These are phyloP conservation scores for Mycogone perniciosa DNA, from an alignment of 2,329 filamentous ascomycete genomes.

Conservation along the genomic window DNA sequence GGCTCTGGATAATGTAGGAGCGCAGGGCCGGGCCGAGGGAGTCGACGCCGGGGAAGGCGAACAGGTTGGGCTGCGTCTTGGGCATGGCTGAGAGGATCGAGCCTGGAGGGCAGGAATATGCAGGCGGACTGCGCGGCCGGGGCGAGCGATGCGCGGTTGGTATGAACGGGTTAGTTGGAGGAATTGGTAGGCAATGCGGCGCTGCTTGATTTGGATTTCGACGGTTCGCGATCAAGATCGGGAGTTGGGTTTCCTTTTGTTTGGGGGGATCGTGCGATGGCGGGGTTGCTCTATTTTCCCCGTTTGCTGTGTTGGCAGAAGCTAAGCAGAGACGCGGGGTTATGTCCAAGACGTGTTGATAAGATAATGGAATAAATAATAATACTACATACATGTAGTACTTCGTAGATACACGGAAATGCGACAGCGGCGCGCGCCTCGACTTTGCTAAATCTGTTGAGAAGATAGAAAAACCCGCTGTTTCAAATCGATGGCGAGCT, in stretches of 20 bases:
- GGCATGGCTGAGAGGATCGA: slow-evolving; percentile 36
- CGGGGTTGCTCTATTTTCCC: slow-evolving; percentile 13
- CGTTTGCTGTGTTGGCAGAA: slow-evolving; percentile 1
- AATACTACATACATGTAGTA: too few relatives aligned
- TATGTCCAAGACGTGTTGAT: slow-evolving; percentile 11
- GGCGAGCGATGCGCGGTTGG: background rate
- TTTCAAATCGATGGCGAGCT: too few relatives aligned
- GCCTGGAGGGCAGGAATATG: background rate
- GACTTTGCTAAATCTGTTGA: too few relatives aligned
- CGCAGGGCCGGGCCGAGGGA: slow-evolving; percentile 72
- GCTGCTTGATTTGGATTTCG: background rate
- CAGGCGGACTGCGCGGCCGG: background rate
- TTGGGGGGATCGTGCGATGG: slow-evolving; percentile 4
- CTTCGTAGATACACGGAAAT: too few relatives aligned
- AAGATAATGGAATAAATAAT: slow-evolving; percentile 3
- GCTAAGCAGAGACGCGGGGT: slow-evolving; percentile 4
- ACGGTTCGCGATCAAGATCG: background rate
- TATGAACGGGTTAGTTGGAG: too few relatives aligned
- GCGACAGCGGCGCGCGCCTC: too few relatives aligned
- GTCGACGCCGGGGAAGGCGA: slow-evolving; percentile 65
- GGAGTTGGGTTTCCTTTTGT: background rate
- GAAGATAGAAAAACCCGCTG: too few relatives aligned
- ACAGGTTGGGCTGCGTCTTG: slow-evolving; percentile 62
- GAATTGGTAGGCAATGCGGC: background rate
- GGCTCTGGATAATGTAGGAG: slow-evolving; percentile 73